phyloP scores from a whole-genome alignment of 73 alveolate genomes.

The Tetrahymena malaccensis region DNA sequence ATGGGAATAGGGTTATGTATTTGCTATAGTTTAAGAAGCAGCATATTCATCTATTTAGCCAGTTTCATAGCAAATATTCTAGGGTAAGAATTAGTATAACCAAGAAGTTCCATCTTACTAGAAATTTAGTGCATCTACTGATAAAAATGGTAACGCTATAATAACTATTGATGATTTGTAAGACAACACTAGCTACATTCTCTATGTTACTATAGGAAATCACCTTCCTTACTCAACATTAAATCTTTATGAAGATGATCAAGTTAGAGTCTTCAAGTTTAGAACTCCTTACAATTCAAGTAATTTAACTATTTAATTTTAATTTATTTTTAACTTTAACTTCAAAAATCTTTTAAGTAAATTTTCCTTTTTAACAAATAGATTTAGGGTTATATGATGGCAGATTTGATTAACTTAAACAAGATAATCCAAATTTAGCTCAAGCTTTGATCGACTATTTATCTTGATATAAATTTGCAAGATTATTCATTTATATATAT shows the following conservation, averaged over 20 bases:
- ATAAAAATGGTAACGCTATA: not conserved
- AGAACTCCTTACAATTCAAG: not conserved
- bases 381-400: not conserved
- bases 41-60: not conserved
- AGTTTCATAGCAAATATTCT: not conserved
- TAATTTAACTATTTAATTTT: not conserved
- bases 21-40: not conserved
- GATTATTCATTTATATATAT: too few species aligned
- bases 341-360: not conserved
- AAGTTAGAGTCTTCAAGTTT: not conserved
- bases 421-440: not conserved
- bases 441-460: not conserved
- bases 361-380: not conserved
- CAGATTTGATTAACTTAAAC: not conserved
- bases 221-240: not conserved
- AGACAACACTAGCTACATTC: not conserved
- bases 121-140: not conserved
- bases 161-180: not conserved
- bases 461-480: not conserved
- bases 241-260: not conserved
- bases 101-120: not conserved
- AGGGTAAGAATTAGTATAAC: not conserved
- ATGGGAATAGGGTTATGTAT: not conserved
- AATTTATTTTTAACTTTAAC: not conserved
- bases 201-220: not conserved